Evolutionary conservation across 805 yeast genomes (phyloP).

Genomic region (Candida boidinii): DNA sequence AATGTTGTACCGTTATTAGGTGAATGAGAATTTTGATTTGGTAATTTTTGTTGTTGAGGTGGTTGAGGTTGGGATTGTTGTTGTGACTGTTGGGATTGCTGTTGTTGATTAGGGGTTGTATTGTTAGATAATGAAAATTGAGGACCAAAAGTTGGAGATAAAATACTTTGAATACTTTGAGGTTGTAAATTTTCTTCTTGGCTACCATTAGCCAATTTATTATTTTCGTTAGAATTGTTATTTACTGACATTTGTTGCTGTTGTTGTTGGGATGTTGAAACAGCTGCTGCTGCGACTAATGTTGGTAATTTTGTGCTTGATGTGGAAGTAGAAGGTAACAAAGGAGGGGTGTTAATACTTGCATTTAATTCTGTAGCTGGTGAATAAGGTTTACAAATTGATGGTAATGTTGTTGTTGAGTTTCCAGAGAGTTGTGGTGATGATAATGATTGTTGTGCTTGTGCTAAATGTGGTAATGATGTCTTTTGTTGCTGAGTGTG

Average conservation of each 20-base stretch:
- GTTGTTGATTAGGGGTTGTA: slow-evolving; percentile 4
- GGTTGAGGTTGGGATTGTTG: slow-evolving; percentile 3
- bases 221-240: background rate
- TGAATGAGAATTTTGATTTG: background rate
- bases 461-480: too few species aligned
- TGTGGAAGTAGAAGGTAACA: slow-evolving; percentile 9
- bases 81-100: slow-evolving; percentile 2
- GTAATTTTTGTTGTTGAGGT: slow-evolving; percentile 1
- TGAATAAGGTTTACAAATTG: slow-evolving; percentile 19
- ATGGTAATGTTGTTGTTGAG: slow-evolving; percentile 9
- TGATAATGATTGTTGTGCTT: background rate
- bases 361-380: slow-evolving; percentile 22
- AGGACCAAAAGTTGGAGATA: slow-evolving; percentile 26
- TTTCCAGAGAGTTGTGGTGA: background rate
- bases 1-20: slow-evolving; percentile 2
- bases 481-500: slow-evolving; percentile 19
- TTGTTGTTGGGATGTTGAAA: slow-evolving; percentile 7
- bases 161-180: slow-evolving; percentile 11
- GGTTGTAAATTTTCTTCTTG: too few species aligned
- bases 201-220: too few species aligned
- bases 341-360: slow-evolving; percentile 14
- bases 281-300: slow-evolving; percentile 7
- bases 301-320: slow-evolving; percentile 13
- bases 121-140: slow-evolving; percentile 17
- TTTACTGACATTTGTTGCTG: slow-evolving; percentile 10